Evolutionary conservation across 176 grass and related monocot species (phyloP).

Genomic region (Carex kokanica): DNA sequence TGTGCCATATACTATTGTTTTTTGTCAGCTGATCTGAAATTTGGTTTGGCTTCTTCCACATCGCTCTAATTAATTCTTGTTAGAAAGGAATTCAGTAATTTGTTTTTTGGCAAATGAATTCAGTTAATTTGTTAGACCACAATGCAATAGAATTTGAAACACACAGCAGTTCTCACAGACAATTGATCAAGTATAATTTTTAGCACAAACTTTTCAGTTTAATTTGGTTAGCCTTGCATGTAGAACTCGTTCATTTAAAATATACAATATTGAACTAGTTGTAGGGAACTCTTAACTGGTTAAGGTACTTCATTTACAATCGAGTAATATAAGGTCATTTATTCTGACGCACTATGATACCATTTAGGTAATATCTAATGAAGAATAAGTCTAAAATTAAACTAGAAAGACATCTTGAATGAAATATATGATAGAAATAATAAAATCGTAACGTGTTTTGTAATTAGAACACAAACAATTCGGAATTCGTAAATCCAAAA

Average conservation of each 20-base stretch:
- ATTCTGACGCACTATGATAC: not conserved
- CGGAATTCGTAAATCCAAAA: too few relatives aligned
- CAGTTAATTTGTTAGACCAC: not conserved
- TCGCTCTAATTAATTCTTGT: not conserved
- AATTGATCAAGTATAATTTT: not conserved
- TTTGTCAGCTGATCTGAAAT: conserved; percentile 1
- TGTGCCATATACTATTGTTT: not conserved
- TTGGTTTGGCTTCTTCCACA: not conserved
- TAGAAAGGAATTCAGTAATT: not conserved
- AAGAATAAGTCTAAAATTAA: not conserved
- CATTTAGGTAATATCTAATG: not conserved
- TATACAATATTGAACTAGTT: not conserved
- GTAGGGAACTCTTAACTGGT: not conserved
- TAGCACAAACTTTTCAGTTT: not conserved
- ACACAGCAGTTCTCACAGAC: not conserved
- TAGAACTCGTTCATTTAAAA: not conserved
- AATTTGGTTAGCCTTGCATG: not conserved
- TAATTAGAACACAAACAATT: too few relatives aligned
- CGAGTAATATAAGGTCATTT: not conserved
- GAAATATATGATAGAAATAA: not conserved
- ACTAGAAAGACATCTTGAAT: not conserved
- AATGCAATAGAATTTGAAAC: conserved; percentile 4
- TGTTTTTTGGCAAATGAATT: not conserved
- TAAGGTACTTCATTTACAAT: not conserved
- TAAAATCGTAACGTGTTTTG: too few relatives aligned